Evolutionary conservation across 345 rosid genomes (phyloP), one percentile per base, ranked within the genome.

Genomic region (Ceriops zippeliana): DNA sequence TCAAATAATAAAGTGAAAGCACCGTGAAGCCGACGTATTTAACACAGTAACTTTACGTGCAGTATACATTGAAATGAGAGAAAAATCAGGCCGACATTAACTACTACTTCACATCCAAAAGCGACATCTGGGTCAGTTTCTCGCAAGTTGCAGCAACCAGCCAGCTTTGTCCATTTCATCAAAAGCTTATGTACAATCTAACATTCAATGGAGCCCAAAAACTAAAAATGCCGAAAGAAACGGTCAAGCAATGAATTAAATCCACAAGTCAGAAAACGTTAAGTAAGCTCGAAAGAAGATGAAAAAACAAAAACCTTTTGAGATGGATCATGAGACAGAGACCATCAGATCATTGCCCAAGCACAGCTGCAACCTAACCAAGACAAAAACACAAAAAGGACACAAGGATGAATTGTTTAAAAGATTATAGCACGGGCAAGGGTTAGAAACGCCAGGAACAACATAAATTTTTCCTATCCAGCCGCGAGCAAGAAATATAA

Each of bases 361-460:
- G 64, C 72, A 56, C 72, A 59, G 72, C 84, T 78, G 70, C 88
- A 62, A 76, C 81, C 84, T 84, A 84, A 42, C 53, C 71, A 73
- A 73, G 63, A 68, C 58, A 60, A 34, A 34, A 6, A 34, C 5
- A 31, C 0, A 34, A 34, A 7, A 34, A 34, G 57, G 62, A 7
- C 16, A 37, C 47, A 2, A 10, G 47, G 47, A 49, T 34, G 35
- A 62, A 52, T 27, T 35, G 37, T 34, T 34, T 34, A 61, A 27
- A 27, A 65, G 28, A 37, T 16, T 47, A 56, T 13, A 42, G 16
- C 49, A 42, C 49, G 2, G 15, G 5, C 57, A 68, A 71, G 57
- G 71, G 77, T 75, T 72, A 81, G 83, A 65, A 34, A 75, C 68
- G 63, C 71, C 84, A 28, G 70, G 53, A 71, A 59, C 22, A 62